Conservation (phyloP, 2,329 filamentous ascomycete genomes). For the Fonsecaea multimorphosa region DNA sequence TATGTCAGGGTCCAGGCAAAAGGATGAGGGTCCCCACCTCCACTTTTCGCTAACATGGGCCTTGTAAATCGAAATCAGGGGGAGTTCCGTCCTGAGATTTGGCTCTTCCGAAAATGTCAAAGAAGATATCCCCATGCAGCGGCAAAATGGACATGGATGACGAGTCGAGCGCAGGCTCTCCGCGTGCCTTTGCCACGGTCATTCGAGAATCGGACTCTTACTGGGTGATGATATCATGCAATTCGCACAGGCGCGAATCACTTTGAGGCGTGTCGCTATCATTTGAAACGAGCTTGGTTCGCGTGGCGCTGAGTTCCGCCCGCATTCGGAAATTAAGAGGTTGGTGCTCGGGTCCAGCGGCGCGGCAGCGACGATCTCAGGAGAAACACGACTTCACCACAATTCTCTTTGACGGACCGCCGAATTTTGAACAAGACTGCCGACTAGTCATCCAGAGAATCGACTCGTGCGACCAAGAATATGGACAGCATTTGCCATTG, state of each 20-base stretch:
- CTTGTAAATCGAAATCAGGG: not conserved
- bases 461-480: not conserved
- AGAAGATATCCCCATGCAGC: not conserved
- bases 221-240: slow-evolving; percentile 25
- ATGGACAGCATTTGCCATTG: not conserved
- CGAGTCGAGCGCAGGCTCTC: not conserved
- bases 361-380: slow-evolving; percentile 22
- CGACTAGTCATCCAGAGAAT: not conserved
- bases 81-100: not conserved
- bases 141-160: not conserved
- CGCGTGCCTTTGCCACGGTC: not conserved
- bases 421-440: not conserved
- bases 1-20: not conserved
- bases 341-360: slow-evolving; percentile 6
- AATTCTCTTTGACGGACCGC: not conserved
- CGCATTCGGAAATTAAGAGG: slow-evolving; percentile 26
- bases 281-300: slow-evolving; percentile 25
- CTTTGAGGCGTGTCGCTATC: slow-evolving; percentile 12
- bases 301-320: slow-evolving; percentile 26
- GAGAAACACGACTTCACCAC: slow-evolving; percentile 16
- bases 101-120: not conserved
- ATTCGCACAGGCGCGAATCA: slow-evolving; percentile 24
- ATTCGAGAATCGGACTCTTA: not conserved
- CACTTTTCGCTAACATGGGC: not conserved
- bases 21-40: not conserved